Percentiles rank a stretch among this genome's conserved stretches.
These are phyloP conservation scores for Chondrostereum purpureum DNA, from an alignment of 1,284 basidiomycete species.

Conservation along the genomic window DNA sequence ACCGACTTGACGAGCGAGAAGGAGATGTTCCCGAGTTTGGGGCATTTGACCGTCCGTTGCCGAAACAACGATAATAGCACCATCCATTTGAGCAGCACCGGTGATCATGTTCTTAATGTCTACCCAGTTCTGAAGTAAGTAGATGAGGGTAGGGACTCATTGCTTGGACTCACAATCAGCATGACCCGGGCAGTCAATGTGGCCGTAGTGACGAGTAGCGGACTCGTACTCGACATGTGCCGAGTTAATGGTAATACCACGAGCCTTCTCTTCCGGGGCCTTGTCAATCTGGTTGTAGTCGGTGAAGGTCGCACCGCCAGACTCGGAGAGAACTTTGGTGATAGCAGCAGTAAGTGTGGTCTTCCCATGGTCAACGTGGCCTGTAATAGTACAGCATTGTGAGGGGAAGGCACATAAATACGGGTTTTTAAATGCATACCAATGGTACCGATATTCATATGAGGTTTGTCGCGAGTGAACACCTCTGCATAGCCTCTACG, in stretches of 20 bases:
- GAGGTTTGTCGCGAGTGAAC: constrained; percentile 84
- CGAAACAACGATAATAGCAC: constrained; percentile 95
- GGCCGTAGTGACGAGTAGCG: constrained; percentile 87
- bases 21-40: constrained; percentile 96
- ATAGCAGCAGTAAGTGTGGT: constrained; percentile 98
- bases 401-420: constrained; percentile 7
- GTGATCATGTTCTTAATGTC: constrained; percentile 99
- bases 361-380: constrained; percentile 93
- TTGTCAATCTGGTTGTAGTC: constrained; percentile 99
- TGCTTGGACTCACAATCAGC: constrained; percentile 66
- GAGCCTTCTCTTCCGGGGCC: constrained; percentile 99
- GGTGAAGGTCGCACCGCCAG: constrained; percentile 88
- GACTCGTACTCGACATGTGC: constrained; percentile 99
- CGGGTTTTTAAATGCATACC: constrained; percentile 37
- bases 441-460: constrained; percentile 97
- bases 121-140: constrained; percentile 22
- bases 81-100: constrained; percentile 98
- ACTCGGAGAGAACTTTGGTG: constrained; percentile 86
- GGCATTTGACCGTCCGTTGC: constrained; percentile 99
- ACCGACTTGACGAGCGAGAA: constrained; percentile 96
- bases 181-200: constrained; percentile 98
- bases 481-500: constrained; percentile 73
- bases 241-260: constrained; percentile 97
- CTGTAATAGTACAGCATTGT: constrained; percentile 26
- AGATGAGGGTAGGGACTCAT: background rate